These are phyloP conservation scores for Brasenia schreberi DNA, from an alignment of 164 flowering plant species.

Conservation along the genomic window DNA sequence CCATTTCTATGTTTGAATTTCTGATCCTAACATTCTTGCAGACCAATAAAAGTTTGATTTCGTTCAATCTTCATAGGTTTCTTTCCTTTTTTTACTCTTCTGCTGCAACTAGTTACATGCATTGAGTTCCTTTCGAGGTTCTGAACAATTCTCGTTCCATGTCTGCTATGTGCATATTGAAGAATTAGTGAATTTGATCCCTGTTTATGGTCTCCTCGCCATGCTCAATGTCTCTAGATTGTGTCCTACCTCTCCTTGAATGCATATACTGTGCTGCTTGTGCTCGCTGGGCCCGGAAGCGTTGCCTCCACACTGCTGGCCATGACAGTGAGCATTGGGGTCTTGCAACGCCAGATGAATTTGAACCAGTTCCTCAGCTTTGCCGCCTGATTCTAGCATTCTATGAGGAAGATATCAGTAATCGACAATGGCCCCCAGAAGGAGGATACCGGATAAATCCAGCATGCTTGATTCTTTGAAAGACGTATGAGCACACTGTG, in stretches of 20 bases:
- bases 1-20: too few relatives aligned
- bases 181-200: not conserved
- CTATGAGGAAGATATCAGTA: constrained; percentile 72
- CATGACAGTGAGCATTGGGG: constrained; percentile 94
- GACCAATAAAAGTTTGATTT: too few relatives aligned
- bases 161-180: not conserved
- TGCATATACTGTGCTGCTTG: constrained; percentile 58
- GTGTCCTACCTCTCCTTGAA: constrained; percentile 55
- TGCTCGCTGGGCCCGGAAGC: constrained; percentile 67
- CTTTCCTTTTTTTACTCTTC: not conserved
- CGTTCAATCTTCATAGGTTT: too few relatives aligned
- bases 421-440: constrained; percentile 79
- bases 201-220: not conserved
- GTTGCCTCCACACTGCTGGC: constrained; percentile 51
- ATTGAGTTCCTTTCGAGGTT: not conserved
- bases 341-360: constrained; percentile 61
- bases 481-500: constrained; percentile 44
- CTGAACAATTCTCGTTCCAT: not conserved
- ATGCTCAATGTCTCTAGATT: constrained; percentile 33
- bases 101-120: not conserved
- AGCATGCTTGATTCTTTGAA: constrained; percentile 46
- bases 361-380: constrained; percentile 79
- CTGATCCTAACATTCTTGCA: too few relatives aligned
- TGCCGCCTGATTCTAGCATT: constrained; percentile 67
- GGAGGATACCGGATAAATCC: constrained; percentile 82